Conservation (phyloP, 73 alveolate genomes). For the Tetrahymena borealis region DNA sequence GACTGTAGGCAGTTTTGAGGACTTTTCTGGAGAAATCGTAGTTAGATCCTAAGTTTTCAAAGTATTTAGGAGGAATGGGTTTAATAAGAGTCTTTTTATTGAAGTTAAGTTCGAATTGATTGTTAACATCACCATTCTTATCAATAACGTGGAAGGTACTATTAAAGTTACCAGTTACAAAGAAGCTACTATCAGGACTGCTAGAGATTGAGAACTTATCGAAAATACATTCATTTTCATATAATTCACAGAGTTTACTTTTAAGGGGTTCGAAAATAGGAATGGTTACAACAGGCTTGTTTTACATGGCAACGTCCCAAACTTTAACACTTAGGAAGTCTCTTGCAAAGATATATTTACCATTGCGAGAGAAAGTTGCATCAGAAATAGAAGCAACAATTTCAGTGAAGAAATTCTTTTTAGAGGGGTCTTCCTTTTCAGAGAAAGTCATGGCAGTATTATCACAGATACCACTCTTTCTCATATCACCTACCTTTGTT, state of each 20-base stretch:
- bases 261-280: constrained; percentile 59
- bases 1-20: constrained; percentile 15
- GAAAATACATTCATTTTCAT: constrained; percentile 63
- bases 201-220: constrained; percentile 54
- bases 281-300: constrained; percentile 51
- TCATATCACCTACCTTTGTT: constrained; percentile 60
- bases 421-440: constrained; percentile 65
- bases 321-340: constrained; percentile 63
- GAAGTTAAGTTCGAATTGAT: constrained; percentile 35
- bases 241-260: constrained; percentile 63
- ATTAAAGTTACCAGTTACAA: constrained; percentile 38
- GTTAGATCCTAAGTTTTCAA: constrained; percentile 39
- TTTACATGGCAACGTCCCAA: constrained; percentile 69
- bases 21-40: constrained; percentile 38
- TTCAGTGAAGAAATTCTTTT: constrained; percentile 73
- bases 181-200: constrained; percentile 15
- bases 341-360: constrained; percentile 55
- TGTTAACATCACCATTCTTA: constrained; percentile 20
- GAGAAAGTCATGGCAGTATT: constrained; percentile 50
- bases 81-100: constrained; percentile 30
- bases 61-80: constrained; percentile 38
- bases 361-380: constrained; percentile 53
- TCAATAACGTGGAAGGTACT: constrained; percentile 31
- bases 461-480: constrained; percentile 51
- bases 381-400: constrained; percentile 59